Evolutionary conservation across 2,329 filamentous ascomycete genomes (phyloP).

Genomic region (Rutstroemia sp.): DNA sequence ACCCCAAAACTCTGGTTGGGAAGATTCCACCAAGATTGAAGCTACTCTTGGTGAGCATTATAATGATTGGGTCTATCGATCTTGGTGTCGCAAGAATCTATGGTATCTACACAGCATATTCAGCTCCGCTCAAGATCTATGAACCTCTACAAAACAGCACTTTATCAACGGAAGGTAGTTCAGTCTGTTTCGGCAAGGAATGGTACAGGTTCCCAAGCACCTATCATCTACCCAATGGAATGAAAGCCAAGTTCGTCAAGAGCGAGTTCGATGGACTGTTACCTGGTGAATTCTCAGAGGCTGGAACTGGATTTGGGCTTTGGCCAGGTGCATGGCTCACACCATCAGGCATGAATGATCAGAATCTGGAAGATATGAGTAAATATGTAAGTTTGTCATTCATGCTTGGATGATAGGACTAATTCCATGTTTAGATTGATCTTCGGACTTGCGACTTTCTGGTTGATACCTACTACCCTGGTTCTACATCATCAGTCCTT

Average conservation of each 20-base stretch:
- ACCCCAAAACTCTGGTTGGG: constrained; percentile 58
- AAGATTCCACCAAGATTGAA: constrained; percentile 72
- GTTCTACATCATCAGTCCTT: constrained; percentile 48
- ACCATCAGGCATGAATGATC: constrained; percentile 82
- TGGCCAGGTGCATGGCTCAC: constrained; percentile 80
- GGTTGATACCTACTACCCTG: constrained; percentile 77
- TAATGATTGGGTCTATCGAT: constrained; percentile 57
- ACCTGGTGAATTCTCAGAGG: constrained; percentile 83
- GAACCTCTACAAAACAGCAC: constrained; percentile 50
- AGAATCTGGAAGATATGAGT: constrained; percentile 74
- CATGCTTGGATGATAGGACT: not conserved
- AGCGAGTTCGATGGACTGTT: constrained; percentile 85
- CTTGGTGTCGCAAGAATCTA: constrained; percentile 65
- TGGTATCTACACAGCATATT: constrained; percentile 75
- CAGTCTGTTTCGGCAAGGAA: constrained; percentile 87
- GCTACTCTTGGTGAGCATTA: constrained; percentile 50
- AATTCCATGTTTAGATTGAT: constrained; percentile 43
- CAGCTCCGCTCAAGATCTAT: constrained; percentile 69
- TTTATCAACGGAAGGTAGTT: constrained; percentile 53
- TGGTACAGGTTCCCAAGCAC: constrained; percentile 98
- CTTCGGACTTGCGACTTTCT: constrained; percentile 71
- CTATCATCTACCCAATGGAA: constrained; percentile 77
- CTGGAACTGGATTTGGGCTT: constrained; percentile 56
- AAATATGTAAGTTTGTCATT: constrained; percentile 62
- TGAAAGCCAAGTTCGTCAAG: constrained; percentile 82